A percentile compares a stretch with the other conserved stretches of the same genome.
These are phyloP conservation scores for Cladosporium sp. DNA, from an alignment of 2,329 filamentous ascomycete species.

Conservation along the genomic window DNA sequence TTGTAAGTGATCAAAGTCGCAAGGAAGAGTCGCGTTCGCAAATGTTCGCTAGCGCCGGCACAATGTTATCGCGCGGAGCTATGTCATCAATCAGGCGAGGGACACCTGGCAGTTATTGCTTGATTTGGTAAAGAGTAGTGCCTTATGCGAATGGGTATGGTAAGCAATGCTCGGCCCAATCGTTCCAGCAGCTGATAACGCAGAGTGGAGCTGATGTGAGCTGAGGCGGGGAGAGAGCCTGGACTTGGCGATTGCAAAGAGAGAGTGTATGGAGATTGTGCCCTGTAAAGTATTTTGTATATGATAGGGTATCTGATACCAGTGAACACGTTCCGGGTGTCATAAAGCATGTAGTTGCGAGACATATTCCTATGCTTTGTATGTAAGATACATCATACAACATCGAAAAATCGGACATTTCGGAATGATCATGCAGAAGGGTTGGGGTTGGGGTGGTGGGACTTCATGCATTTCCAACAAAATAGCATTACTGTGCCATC, in stretches of 20 bases:
- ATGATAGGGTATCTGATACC: neutral
- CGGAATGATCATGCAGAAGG: neutral
- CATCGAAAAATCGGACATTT: too few species aligned
- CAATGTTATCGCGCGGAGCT: neutral
- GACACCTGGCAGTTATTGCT: conserved; percentile 7
- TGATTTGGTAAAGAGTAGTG: neutral
- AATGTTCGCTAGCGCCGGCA: conserved; percentile 5
- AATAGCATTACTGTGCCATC: neutral
- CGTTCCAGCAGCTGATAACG: conserved; percentile 4
- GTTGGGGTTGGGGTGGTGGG: neutral
- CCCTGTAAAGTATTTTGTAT: neutral
- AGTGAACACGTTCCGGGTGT: neutral
- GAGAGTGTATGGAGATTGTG: neutral
- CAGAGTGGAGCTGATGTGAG: conserved; percentile 1
- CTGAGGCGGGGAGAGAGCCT: neutral
- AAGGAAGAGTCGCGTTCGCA: neutral
- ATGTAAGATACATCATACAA: too few species aligned
- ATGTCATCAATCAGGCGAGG: neutral
- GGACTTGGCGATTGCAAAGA: neutral
- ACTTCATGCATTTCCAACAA: neutral
- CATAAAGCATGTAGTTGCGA: neutral
- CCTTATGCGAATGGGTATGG: conserved; percentile 4
- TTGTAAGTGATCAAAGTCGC: neutral
- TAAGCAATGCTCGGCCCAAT: conserved; percentile 7
- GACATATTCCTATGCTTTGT: too few species aligned